Conservation (phyloP, 768 basidiomycete genomes). For the Collybiopsis luxurians region DNA sequence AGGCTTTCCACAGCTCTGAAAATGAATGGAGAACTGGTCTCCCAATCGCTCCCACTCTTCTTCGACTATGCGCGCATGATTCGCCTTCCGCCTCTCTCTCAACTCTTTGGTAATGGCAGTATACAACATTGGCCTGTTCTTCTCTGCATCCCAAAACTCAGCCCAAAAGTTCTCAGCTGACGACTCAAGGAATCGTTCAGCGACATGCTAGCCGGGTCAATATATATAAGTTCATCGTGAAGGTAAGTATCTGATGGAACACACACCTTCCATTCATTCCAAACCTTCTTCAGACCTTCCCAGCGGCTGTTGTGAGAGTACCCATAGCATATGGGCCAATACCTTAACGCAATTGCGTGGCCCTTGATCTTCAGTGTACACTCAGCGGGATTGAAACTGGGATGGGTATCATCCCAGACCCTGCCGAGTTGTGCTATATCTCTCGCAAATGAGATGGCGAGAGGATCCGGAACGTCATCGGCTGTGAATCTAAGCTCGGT, state of each 20-base stretch:
- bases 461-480: not conserved
- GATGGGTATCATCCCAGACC: too few species aligned
- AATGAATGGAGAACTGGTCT: too few species aligned
- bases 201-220: not conserved
- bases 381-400: too few species aligned
- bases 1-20: too few species aligned
- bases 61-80: not conserved
- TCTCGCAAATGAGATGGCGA: not conserved
- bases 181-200: not conserved
- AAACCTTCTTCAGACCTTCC: not conserved
- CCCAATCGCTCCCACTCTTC: too few species aligned
- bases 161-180: not conserved
- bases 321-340: too few species aligned
- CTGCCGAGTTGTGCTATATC: not conserved
- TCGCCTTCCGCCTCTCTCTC: not conserved
- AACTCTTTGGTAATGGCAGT: not conserved
- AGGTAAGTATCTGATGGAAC: too few species aligned
- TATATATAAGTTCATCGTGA: not conserved
- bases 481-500: not conserved
- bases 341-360: too few species aligned
- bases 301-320: not conserved
- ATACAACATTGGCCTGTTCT: not conserved
- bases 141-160: not conserved
- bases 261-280: not conserved
- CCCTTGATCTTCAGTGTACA: too few species aligned